Evolutionary conservation across 208 protist species (phyloP).

Genomic region (Crithidia expoeki): DNA sequence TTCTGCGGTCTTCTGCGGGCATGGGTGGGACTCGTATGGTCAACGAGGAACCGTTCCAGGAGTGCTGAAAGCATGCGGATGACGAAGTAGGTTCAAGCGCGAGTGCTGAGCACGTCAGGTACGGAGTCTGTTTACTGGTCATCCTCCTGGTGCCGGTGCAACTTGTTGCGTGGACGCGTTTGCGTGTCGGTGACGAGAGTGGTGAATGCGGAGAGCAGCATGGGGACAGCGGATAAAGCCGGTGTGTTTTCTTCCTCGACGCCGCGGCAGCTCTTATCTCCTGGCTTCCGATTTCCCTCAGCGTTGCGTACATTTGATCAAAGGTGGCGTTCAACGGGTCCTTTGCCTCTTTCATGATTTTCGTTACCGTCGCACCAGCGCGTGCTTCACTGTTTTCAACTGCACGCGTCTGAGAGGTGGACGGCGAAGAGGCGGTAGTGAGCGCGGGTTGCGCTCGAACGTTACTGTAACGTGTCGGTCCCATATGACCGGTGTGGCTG

Average conservation of each 20-base stretch:
- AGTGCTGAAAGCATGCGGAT: slow-evolving; percentile 2
- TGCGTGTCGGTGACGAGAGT: background rate
- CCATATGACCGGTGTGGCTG: too few species aligned
- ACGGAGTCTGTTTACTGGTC: background rate
- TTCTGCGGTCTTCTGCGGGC: background rate
- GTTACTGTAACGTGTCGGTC: background rate
- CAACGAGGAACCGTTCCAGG: background rate
- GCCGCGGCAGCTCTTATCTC: slow-evolving; percentile 6
- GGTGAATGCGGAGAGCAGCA: background rate
- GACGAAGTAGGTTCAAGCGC: background rate
- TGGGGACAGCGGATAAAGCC: background rate
- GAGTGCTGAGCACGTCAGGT: too few species aligned
- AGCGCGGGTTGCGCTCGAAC: background rate
- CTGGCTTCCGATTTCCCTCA: background rate
- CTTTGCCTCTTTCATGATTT: background rate
- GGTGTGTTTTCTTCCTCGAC: background rate
- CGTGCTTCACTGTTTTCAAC: background rate
- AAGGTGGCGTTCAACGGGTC: slow-evolving; percentile 8
- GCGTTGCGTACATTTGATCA: slow-evolving; percentile 11
- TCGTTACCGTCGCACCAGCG: background rate
- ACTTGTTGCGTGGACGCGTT: background rate
- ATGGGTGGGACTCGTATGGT: slow-evolving; percentile 17
- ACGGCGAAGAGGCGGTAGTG: background rate
- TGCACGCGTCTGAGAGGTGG: background rate
- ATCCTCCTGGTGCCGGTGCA: background rate